Evolutionary conservation across 495 filamentous ascomycete genomes (phyloP).

Genomic region (Podospora pseudoanserina): DNA sequence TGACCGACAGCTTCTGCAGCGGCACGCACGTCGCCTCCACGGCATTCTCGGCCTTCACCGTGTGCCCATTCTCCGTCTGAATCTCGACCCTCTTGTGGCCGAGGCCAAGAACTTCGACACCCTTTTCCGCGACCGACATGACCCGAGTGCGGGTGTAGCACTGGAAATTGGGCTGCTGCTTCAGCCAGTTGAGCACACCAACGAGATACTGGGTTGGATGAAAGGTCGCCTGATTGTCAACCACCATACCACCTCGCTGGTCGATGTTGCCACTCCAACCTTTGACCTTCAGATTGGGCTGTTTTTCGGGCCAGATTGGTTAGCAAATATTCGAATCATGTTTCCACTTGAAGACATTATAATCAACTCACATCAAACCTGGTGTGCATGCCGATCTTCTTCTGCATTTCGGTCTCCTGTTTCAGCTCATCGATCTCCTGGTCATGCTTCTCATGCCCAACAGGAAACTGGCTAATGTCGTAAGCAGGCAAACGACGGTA

Average conservation of each 20-base stretch:
- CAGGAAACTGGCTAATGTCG: slow-evolving; percentile 37
- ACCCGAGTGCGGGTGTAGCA: slow-evolving; percentile 53
- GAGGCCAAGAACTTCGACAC: slow-evolving; percentile 34
- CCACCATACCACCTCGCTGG: slow-evolving; percentile 49
- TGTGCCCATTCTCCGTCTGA: slow-evolving; percentile 44
- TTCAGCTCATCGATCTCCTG: slow-evolving; percentile 36
- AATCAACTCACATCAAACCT: slow-evolving; percentile 34
- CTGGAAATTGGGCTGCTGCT: slow-evolving; percentile 48
- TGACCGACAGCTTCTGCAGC: slow-evolving; percentile 51
- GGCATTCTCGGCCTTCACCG: slow-evolving; percentile 45
- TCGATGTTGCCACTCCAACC: slow-evolving; percentile 49
- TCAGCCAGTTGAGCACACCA: slow-evolving; percentile 49
- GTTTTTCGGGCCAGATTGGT: background rate
- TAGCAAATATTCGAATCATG: background rate
- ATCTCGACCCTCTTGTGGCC: slow-evolving; percentile 41
- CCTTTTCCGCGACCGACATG: slow-evolving; percentile 46
- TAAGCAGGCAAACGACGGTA: slow-evolving; percentile 48
- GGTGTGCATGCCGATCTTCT: slow-evolving; percentile 41
- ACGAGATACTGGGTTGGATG: slow-evolving; percentile 55
- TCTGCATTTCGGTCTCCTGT: slow-evolving; percentile 43
- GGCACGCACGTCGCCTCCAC: slow-evolving; percentile 56
- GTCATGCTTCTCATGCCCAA: slow-evolving; percentile 36
- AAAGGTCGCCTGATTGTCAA: slow-evolving; percentile 52
- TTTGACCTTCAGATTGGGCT: slow-evolving; percentile 33
- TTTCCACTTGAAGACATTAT: background rate